These are phyloP conservation scores for Neostapfia colusana DNA, from an alignment of 176 grass and related monocot species.

Conservation along the genomic window DNA sequence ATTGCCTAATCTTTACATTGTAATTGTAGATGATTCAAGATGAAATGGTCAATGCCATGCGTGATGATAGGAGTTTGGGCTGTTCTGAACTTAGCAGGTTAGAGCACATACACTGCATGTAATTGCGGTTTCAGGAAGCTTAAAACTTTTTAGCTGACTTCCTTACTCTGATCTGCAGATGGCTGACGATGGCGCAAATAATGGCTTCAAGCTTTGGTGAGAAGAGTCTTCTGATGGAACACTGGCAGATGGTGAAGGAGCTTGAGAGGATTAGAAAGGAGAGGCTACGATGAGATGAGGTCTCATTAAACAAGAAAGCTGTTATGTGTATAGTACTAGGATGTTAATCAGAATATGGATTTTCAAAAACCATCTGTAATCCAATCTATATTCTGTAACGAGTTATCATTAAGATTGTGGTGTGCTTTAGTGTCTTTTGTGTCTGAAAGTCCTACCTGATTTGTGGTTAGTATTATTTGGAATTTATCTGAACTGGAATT, in stretches of 20 bases:
- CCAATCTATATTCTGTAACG: slow-evolving; percentile 8
- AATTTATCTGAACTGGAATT: neutral
- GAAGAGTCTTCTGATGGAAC: slow-evolving; percentile 64
- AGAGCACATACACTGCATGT: neutral
- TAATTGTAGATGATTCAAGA: slow-evolving; percentile 68
- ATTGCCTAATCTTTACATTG: neutral
- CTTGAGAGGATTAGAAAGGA: slow-evolving; percentile 83
- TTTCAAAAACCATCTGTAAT: neutral
- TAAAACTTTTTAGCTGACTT: neutral
- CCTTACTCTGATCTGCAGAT: slow-evolving; percentile 50
- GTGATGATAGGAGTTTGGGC: slow-evolving; percentile 64
- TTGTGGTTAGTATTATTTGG: neutral
- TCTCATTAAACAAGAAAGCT: neutral
- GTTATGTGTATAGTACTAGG: slow-evolving; percentile 35
- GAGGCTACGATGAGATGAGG: slow-evolving; percentile 49
- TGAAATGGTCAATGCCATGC: slow-evolving; percentile 88
- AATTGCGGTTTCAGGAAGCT: neutral
- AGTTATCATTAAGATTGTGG: neutral
- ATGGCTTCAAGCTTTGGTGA: slow-evolving; percentile 79
- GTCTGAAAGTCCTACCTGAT: neutral
- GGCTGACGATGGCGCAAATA: slow-evolving; percentile 88
- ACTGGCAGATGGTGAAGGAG: slow-evolving; percentile 87
- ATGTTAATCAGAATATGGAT: slow-evolving; percentile 26
- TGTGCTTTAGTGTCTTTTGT: neutral
- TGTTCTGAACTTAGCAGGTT: slow-evolving; percentile 93